These are phyloP conservation scores for Oenanthe sinensis DNA, from an alignment of 129 eudicot genomes.

Conservation along the genomic window DNA sequence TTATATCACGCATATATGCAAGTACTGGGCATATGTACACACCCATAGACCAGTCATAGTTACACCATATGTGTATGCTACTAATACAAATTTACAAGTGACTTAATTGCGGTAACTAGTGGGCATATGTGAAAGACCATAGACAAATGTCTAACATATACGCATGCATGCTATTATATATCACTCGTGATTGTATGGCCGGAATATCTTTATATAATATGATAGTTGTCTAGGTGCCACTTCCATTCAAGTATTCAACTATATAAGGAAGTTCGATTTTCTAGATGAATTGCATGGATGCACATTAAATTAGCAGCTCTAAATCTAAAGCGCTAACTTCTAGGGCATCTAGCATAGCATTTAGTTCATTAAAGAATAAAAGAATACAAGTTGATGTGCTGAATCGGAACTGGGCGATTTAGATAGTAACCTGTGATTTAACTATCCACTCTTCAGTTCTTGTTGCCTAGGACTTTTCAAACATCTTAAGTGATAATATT, in stretches of 20 bases:
- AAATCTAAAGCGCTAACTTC: not conserved
- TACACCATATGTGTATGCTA: not conserved
- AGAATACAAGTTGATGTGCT: constrained; percentile 3
- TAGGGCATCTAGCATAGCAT: not conserved
- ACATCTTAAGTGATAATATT: not conserved
- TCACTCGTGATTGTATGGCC: not conserved
- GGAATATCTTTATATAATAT: not conserved
- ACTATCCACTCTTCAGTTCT: not conserved
- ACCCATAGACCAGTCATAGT: too few species aligned
- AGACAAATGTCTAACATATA: not conserved
- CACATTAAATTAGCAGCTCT: not conserved
- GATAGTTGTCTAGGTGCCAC: not conserved
- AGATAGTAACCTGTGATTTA: not conserved
- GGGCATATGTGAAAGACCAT: not conserved
- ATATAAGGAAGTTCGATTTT: not conserved
- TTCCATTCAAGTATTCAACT: not conserved
- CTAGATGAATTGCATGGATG: not conserved
- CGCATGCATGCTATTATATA: not conserved
- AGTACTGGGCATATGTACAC: not conserved
- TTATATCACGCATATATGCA: not conserved
- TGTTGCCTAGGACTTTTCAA: not conserved
- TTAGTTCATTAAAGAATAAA: not conserved
- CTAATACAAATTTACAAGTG: not conserved
- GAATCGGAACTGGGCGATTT: not conserved
- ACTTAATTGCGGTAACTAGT: not conserved